These are phyloP conservation scores for Paradendryphiella salina DNA, from an alignment of 2,329 filamentous ascomycete species.

Conservation along the genomic window DNA sequence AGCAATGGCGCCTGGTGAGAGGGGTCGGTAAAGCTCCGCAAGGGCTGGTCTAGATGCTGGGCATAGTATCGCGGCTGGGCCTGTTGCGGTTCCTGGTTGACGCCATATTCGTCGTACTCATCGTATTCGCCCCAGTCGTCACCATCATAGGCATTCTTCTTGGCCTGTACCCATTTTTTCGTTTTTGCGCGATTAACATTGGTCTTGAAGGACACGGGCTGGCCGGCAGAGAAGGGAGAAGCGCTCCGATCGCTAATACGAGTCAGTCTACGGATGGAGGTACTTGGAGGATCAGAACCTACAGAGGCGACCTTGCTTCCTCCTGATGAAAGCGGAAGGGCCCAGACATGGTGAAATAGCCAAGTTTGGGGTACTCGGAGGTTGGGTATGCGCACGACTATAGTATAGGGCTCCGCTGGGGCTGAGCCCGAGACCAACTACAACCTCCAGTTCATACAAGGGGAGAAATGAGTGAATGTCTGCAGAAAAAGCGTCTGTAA, in stretches of 20 bases:
- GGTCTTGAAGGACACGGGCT: slow-evolving; percentile 69
- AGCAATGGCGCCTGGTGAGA: slow-evolving; percentile 33
- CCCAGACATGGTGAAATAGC: slow-evolving; percentile 41
- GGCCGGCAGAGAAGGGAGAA: slow-evolving; percentile 36
- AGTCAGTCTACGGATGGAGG: slow-evolving; percentile 15
- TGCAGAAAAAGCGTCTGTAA: neutral
- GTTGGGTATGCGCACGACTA: slow-evolving; percentile 4
- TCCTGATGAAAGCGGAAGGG: slow-evolving; percentile 48
- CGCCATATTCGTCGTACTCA: slow-evolving; percentile 61
- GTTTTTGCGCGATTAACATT: slow-evolving; percentile 90
- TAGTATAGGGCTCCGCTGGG: slow-evolving; percentile 10
- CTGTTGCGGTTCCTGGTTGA: slow-evolving; percentile 51
- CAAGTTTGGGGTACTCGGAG: neutral
- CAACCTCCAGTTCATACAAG: slow-evolving; percentile 24
- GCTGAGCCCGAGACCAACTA: slow-evolving; percentile 21
- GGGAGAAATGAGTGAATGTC: neutral
- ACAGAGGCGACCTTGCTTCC: slow-evolving; percentile 46
- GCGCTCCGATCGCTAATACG: slow-evolving; percentile 33
- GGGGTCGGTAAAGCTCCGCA: slow-evolving; percentile 50
- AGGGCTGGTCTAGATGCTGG: slow-evolving; percentile 31
- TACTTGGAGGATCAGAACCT: slow-evolving; percentile 18
- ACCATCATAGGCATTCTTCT: slow-evolving; percentile 82
- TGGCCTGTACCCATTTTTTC: slow-evolving; percentile 92
- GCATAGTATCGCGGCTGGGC: slow-evolving; percentile 49
- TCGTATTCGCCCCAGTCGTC: slow-evolving; percentile 83